Percentiles rank a stretch among this genome's conserved stretches.
These are phyloP conservation scores for Crithidia sp. DNA, from an alignment of 208 protist genomes.

Conservation along the genomic window DNA sequence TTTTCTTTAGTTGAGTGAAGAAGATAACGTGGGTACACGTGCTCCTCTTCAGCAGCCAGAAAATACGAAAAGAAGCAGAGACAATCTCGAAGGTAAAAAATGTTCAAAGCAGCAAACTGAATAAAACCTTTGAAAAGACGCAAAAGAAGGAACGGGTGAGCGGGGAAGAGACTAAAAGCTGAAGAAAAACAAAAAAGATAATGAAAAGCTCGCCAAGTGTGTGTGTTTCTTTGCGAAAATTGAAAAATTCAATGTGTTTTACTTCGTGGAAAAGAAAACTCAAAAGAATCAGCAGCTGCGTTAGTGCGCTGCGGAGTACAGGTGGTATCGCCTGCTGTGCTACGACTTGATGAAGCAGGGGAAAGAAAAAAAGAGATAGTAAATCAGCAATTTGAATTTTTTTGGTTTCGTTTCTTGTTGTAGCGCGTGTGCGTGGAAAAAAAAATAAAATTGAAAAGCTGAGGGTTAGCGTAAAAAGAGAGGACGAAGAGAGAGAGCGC, in stretches of 20 bases:
- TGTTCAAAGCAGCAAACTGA: neutral
- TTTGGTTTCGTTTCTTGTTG: no score
- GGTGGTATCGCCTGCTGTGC: no score
- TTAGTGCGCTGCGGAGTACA: no score
- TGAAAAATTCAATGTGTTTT: no score
- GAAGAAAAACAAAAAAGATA: slow-evolving; percentile 15
- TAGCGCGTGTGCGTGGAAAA: neutral
- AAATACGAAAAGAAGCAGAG: neutral
- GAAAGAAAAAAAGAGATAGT: slow-evolving; percentile 12
- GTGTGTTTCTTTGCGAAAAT: no score
- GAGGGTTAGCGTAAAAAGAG: neutral
- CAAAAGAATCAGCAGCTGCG: no score
- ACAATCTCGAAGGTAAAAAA: slow-evolving; percentile 21
- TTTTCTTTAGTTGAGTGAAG: no score
- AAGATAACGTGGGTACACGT: no score
- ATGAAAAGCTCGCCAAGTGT: neutral
- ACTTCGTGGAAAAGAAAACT: no score
- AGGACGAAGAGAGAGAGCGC: no score
- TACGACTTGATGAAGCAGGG: neutral
- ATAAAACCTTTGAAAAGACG: no score
- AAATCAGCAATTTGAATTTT: no score
- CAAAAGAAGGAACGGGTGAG: neutral
- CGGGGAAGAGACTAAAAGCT: neutral
- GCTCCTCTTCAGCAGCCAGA: neutral
- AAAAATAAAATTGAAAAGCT: neutral